phyloP scores from a whole-genome alignment of 495 filamentous ascomycete genomes.

The Jackrogersella multiformis region DNA sequence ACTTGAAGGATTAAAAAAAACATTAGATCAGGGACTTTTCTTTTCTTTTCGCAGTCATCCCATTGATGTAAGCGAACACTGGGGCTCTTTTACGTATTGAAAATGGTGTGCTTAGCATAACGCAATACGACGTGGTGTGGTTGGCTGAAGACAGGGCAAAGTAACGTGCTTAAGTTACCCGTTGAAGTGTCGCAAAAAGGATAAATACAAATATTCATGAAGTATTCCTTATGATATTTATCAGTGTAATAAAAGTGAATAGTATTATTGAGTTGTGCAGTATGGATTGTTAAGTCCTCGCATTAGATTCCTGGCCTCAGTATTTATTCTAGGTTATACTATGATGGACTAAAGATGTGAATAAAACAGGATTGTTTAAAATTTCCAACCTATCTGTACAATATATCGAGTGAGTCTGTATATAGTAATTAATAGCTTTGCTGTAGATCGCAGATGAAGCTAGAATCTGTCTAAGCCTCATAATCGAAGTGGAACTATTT shows the following conservation, averaged over 20 bases:
- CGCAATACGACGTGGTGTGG: background rate
- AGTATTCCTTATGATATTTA: background rate
- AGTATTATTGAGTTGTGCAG: background rate
- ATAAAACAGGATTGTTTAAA: too few species aligned
- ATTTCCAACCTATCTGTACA: too few species aligned
- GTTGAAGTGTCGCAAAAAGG: background rate
- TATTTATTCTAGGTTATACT: background rate
- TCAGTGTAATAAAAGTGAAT: background rate
- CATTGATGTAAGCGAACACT: background rate
- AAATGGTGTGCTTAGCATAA: background rate
- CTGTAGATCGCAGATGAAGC: too few species aligned
- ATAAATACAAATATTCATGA: background rate
- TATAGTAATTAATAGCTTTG: too few species aligned
- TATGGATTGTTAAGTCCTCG: background rate
- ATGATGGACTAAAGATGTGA: background rate
- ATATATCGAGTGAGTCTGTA: too few species aligned
- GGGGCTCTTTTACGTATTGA: background rate
- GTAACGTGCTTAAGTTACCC: background rate
- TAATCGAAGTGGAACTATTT: too few species aligned
- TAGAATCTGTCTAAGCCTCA: too few species aligned
- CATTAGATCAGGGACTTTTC: conserved; percentile 5
- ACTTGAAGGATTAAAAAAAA: conserved; percentile 4
- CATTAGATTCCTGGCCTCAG: background rate
- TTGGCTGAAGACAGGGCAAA: background rate
- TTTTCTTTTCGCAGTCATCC: background rate